Base-by-base conservation (phyloP, 345 rosid genomes). In the Theobroma cacao region DNA sequence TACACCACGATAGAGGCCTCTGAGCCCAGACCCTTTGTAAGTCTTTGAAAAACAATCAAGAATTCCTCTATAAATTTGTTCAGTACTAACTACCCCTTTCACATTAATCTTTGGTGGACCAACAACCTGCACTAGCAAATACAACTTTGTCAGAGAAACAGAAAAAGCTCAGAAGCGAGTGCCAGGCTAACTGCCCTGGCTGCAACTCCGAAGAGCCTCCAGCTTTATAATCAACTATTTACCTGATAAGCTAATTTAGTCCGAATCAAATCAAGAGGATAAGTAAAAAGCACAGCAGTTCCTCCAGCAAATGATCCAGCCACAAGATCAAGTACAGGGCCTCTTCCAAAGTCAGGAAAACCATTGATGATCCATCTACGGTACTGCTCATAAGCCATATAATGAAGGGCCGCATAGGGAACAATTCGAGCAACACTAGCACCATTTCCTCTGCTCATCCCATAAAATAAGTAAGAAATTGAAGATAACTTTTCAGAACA, bases 161-260 rank as follows among this genome's bases (percentile, higher is more conserved):
- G 31, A 74, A 74, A 22, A n/a, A 40, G 72, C 7, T 20, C 43
- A 31, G 61, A 74, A 52, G n/a, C 1, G 8, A 36, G 67, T 43
- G 69, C 48, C 34, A 31, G 52, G 33, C 48, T 36, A 7, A 47
- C 38, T 28, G 74, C 28, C 74, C 47, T 4, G 40, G 38, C 38
- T 7, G 41, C 43, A 18, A 26, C 17, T 50, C 41, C 26, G 47
- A 5, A 53, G 9, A 30, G 40, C 59, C 59, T 70, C 74, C 15
- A 30, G 26, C 2, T 36, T 53, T 55, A 72, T 7, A 55, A 17
- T 12, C 9, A 72, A 53, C 43, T 72, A 70, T 76, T 76, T 83
- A 93, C 97, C 98, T 93, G 98, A 85, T 88, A 93, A 81, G 99
- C 99, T 72, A 92, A 87, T 85, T 91, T 95, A 1, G 98, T 95